Conservation (phyloP, 148 eudicot genomes). For the Chenopodium berlandieri region DNA sequence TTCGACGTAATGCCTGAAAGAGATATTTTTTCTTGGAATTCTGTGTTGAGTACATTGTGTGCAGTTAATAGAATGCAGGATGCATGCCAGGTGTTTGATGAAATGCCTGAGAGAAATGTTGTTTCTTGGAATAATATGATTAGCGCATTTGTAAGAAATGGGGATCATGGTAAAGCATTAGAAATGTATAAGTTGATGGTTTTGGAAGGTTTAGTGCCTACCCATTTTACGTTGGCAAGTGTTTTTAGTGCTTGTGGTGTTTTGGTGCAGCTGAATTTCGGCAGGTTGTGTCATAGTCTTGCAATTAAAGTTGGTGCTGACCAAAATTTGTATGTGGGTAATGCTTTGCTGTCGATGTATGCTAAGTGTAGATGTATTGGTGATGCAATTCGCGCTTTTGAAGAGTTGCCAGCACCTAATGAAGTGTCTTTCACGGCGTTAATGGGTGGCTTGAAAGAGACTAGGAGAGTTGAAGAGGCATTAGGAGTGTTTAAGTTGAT, state of each 20-base stretch:
- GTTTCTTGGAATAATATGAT: constrained; percentile 78
- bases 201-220: constrained; percentile 56
- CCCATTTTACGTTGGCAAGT: constrained; percentile 70
- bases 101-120: constrained; percentile 63
- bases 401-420: constrained; percentile 54
- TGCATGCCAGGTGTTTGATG: constrained; percentile 47
- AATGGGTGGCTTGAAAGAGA: constrained; percentile 56
- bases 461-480: constrained; percentile 56
- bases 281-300: constrained; percentile 56
- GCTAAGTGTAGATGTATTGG: constrained; percentile 48
- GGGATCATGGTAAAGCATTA: constrained; percentile 46
- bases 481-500: constrained; percentile 53
- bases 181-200: constrained; percentile 45
- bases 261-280: constrained; percentile 38
- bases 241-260: constrained; percentile 73
- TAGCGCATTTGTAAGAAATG: constrained; percentile 43
- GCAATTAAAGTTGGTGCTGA: constrained; percentile 56
- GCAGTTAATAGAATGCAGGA: constrained; percentile 31
- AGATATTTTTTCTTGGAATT: constrained; percentile 63
- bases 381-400: constrained; percentile 53
- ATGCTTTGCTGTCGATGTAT: constrained; percentile 75
- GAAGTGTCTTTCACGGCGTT: constrained; percentile 84
- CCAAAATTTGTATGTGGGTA: constrained; percentile 60
- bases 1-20: constrained; percentile 53
- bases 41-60: constrained; percentile 55